Base-by-base conservation (phyloP, 2,329 filamentous ascomycete genomes). In the Allantophomopsis lycopodina region DNA sequence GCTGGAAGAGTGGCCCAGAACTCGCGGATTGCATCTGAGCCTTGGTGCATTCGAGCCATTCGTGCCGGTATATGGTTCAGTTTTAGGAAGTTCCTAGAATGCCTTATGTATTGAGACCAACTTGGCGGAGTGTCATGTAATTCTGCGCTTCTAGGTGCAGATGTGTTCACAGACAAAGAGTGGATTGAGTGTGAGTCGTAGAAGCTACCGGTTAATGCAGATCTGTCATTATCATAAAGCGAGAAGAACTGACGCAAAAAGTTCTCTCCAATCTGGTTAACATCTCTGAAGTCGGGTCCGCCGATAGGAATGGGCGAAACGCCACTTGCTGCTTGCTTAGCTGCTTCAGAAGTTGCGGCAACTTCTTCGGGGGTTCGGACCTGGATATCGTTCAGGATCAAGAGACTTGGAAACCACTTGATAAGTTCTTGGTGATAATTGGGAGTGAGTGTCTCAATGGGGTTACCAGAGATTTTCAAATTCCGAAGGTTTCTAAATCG, bases 381-480 rank as follows among this genome's bases (percentile, higher is more conserved):
- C 53, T 81, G 73, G 5, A 74, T 64, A 40, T 77, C 76, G 57
- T 93, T 94, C 48, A 96, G 64, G 43, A 79, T 73, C 50, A 79
- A 76, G 13, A 96, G 70, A 43, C 76, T 81, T 1, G 86, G 88
- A 54, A 85, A 96, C 81, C 86, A 93, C 32, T 76, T 74, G 21
- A 84, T 64, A 42, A 95, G 64, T 37, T 85, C 81, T 56, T 80
- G 83, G 43, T 71, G 69, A 55, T 82, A 83, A 41, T 70, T 68
- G 7, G 78, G 70, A 17, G 69, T 61, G 40, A 68, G 60, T 1
- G 61, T 56, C 47, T 78, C 75, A 43, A 94, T 73, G 0, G 86
- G 84, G 49, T 93, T 94, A 38, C 75, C 79, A 8, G 71, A 70
- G 45, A 94, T 64, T 44, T 93, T 76, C 2, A 98, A 69, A 39